Evolutionary conservation across 257 asterid species (phyloP), one percentile per base, ranked within the genome.

Genomic region (Henckelia pumila): DNA sequence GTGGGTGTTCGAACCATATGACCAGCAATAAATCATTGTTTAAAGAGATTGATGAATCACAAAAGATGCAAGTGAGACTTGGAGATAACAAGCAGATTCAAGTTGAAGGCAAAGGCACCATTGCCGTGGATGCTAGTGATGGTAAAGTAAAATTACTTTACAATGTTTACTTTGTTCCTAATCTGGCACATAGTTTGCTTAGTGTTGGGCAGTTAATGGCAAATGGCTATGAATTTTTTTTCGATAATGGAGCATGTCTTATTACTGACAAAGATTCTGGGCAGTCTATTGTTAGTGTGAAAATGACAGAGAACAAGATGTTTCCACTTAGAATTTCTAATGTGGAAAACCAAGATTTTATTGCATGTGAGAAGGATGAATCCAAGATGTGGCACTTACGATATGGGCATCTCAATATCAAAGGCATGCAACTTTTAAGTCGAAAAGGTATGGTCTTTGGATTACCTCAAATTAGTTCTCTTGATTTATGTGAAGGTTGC

Each of bases 381-480:
- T 35, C 71, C 1, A 61, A 59, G 4, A 1, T 60, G 3, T 65
- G 74, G 67, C 73, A 71, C 21, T 55, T 71, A 26, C 1, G 37
- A 6, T 71, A 71, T 61, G 74, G 76, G 1, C 74, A 76, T 71
- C 24, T 67, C 1, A 65, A 71, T 22, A 16, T 44, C 6, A 69
- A 58, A 1, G 69, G 68, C 0, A 0, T 70, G 53, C 25, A 64
- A 2, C 9, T 56, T 4, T 4, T 70, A 0, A 26, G 9, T 53
- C 0, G 28, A 3, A 75, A 75, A 28, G 7, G n/a, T 21, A 71
- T 66, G 71, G 74, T 67, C 44, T 0, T 24, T 55, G 68, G 71
- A 1, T 5, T 37, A 0, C 71, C 68, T 0, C 22, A 61, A 22
- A 68, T 61, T 55, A 30, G 5, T 1, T 7, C 29, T n/a, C 1